Evolutionary conservation across 2,329 filamentous ascomycete genomes (phyloP).

Genomic region (Hypoxylon sp.): DNA sequence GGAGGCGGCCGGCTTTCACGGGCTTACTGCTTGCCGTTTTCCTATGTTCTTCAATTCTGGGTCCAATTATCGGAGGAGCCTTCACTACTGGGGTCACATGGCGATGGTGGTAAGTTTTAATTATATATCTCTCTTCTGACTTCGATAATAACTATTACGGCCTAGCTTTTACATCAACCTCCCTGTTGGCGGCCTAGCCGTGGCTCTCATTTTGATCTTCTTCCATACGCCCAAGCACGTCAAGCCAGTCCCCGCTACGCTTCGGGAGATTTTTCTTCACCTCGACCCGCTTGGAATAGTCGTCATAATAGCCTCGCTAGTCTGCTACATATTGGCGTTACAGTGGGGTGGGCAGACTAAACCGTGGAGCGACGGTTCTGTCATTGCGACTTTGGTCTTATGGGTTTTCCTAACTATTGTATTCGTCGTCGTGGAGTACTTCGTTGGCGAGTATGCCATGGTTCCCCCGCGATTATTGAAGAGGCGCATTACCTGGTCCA

Average conservation of each 20-base stretch:
- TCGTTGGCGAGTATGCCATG: conserved; percentile 42
- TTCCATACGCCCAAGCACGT: conserved; percentile 24
- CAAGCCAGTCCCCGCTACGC: background rate
- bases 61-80: conserved; percentile 41
- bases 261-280: conserved; percentile 24
- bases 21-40: conserved; percentile 58
- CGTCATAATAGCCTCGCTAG: conserved; percentile 47
- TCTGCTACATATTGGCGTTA: conserved; percentile 60
- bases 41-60: conserved; percentile 55
- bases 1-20: conserved; percentile 29
- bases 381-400: conserved; percentile 55
- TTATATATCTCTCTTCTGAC: background rate
- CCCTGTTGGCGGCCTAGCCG: conserved; percentile 40
- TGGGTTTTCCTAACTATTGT: conserved; percentile 47
- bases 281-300: conserved; percentile 34
- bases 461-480: conserved; percentile 27
- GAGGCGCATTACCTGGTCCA: conserved; percentile 15
- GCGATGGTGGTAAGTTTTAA: conserved; percentile 37
- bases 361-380: conserved; percentile 52
- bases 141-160: background rate
- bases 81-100: conserved; percentile 37
- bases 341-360: conserved; percentile 59
- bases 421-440: conserved; percentile 45
- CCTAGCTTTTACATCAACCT: conserved; percentile 41
- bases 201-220: conserved; percentile 30